phyloP scores from a whole-genome alignment of 2,329 filamentous ascomycete genomes.

The Fusarium sp. region DNA sequence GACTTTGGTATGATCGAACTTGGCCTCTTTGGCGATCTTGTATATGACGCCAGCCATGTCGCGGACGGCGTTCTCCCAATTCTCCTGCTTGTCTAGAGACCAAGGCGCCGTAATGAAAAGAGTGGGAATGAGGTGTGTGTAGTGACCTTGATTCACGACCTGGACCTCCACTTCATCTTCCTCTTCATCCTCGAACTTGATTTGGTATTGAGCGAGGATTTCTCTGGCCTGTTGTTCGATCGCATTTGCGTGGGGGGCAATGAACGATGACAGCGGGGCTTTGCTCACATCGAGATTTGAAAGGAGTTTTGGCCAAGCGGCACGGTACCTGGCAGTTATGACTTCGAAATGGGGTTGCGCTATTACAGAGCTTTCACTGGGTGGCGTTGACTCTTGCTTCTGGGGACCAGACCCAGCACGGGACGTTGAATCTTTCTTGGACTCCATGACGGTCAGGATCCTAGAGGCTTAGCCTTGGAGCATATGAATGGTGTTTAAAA shows the following conservation, averaged over 20 bases:
- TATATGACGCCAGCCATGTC: neutral
- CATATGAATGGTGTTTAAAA: neutral
- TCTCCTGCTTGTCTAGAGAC: neutral
- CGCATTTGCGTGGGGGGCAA: too few species aligned
- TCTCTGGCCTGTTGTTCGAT: neutral
- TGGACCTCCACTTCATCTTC: neutral
- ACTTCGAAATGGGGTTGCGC: accelerated
- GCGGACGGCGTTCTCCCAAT: neutral
- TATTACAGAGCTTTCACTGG: accelerated
- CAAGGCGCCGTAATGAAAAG: neutral
- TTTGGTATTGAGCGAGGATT: neutral
- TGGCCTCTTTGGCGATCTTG: accelerated
- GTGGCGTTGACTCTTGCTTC: neutral
- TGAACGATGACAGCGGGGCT: too few species aligned
- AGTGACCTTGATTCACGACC: neutral
- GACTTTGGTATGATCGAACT: accelerated
- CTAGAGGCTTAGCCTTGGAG: accelerated
- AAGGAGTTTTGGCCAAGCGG: neutral
- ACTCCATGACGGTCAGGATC: neutral
- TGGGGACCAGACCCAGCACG: neutral
- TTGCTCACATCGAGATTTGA: neutral
- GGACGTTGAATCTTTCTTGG: neutral
- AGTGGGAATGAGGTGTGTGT: neutral
- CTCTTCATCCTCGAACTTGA: neutral
- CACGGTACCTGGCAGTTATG: neutral